These are phyloP conservation scores for Calonectria henricotiae DNA, from an alignment of 2,329 filamentous ascomycete genomes.

Conservation along the genomic window DNA sequence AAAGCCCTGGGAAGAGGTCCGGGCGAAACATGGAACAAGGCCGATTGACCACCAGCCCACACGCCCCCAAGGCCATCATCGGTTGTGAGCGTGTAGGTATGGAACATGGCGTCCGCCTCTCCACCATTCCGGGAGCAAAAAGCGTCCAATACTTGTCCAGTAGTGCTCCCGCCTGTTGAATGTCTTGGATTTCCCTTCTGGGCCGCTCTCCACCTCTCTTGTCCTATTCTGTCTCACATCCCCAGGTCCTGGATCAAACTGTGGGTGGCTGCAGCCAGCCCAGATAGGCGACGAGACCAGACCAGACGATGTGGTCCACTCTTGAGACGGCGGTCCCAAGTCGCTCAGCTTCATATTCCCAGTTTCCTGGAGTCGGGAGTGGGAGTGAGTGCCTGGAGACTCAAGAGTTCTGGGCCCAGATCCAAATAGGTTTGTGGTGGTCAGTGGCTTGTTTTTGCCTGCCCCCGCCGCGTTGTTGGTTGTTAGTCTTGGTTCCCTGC, in stretches of 20 bases:
- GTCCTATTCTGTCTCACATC: conserved; percentile 16
- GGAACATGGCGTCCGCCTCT: conserved; percentile 35
- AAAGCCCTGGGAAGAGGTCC: conserved; percentile 25
- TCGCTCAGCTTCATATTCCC: conserved; percentile 26
- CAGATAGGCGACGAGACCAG: conserved; percentile 28
- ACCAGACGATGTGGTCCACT: conserved; percentile 21
- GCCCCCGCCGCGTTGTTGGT: conserved; percentile 18
- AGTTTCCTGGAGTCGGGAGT: conserved; percentile 20
- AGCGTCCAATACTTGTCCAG: conserved; percentile 7
- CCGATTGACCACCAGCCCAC: conserved; percentile 14
- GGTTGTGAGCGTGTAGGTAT: conserved; percentile 28
- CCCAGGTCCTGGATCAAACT: conserved; percentile 1
- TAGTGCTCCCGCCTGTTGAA: conserved; percentile 13
- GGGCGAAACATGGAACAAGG: conserved; percentile 28
- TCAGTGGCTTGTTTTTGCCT: conserved; percentile 30
- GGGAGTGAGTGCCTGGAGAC: conserved; percentile 8
- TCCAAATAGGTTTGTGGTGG: conserved; percentile 22
- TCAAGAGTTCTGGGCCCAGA: conserved; percentile 16
- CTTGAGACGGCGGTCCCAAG: conserved; percentile 29
- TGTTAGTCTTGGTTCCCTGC: conserved; percentile 1
- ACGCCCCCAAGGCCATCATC: conserved; percentile 14
- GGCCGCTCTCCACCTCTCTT: conserved; percentile 20
- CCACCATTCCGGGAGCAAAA: conserved; percentile 21
- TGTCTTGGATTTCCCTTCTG: neutral
- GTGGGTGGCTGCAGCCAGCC: conserved; percentile 24